A percentile compares a stretch with the other conserved stretches of the same genome.
Conservation (phyloP, 306 rosid genomes). For the Notholithocarpus densiflorus region DNA sequence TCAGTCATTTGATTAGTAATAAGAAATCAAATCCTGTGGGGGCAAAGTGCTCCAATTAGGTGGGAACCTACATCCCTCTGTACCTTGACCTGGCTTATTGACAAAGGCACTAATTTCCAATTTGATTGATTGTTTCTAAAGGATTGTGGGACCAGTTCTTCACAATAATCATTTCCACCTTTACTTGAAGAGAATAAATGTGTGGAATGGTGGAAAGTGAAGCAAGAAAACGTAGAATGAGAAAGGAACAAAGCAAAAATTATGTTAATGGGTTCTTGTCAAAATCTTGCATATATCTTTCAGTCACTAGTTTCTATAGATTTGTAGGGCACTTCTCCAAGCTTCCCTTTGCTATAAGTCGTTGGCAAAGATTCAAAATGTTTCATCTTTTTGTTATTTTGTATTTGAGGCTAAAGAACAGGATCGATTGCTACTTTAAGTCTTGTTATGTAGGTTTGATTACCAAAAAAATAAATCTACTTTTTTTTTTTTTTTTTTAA, state of each 20-base stretch:
- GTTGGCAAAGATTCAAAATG: conserved; percentile 72
- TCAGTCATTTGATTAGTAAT: conserved; percentile 1
- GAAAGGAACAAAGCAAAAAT: conserved; percentile 67
- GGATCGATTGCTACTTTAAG: conserved; percentile 43
- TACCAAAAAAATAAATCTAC: conserved; percentile 27
- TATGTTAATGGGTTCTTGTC: conserved; percentile 83
- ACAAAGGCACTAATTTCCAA: conserved; percentile 43
- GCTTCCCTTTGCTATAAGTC: conserved; percentile 54
- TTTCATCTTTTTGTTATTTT: conserved; percentile 55
- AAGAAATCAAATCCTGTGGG: background rate
- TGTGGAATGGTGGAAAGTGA: conserved; percentile 69
- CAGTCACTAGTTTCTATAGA: conserved; percentile 50
- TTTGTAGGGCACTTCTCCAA: conserved; percentile 62
- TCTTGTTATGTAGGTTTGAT: conserved; percentile 48
- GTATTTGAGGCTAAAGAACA: conserved; percentile 31
- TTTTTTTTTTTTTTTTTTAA: conserved; percentile 1
- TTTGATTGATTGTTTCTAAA: conserved; percentile 49
- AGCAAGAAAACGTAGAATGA: conserved; percentile 57
- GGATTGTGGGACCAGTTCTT: conserved; percentile 46
- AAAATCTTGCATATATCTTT: conserved; percentile 81
- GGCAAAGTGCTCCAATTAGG: conserved; percentile 39
- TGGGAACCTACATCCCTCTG: conserved; percentile 44
- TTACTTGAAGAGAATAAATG: conserved; percentile 74
- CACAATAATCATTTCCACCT: conserved; percentile 52
- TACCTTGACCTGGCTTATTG: conserved; percentile 36